phyloP scores from a whole-genome alignment of 805 yeast genomes.

The Scheffersomyces stipitis region DNA sequence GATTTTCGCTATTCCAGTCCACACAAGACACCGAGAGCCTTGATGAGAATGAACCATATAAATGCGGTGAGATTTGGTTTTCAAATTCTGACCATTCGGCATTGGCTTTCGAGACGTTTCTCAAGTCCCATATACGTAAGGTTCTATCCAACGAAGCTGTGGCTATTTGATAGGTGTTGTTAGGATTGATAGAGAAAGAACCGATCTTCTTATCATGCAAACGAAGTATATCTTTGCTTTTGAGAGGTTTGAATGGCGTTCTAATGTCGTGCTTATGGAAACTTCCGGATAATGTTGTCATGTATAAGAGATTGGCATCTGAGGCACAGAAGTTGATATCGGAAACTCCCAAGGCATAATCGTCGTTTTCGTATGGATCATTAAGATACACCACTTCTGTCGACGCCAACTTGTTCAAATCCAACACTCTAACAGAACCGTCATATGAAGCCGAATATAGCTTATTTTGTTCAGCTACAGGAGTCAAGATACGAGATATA shows the following conservation, averaged over 20 bases:
- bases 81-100: slow-evolving; percentile 57
- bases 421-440: slow-evolving; percentile 77
- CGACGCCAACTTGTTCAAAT: slow-evolving; percentile 59
- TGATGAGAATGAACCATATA: slow-evolving; percentile 63
- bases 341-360: slow-evolving; percentile 58
- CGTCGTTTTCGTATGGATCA: slow-evolving; percentile 51
- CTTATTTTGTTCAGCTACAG: slow-evolving; percentile 48
- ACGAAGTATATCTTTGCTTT: slow-evolving; percentile 43
- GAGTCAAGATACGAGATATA: slow-evolving; percentile 62
- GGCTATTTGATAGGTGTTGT: slow-evolving; percentile 61
- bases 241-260: slow-evolving; percentile 29
- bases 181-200: slow-evolving; percentile 79
- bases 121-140: slow-evolving; percentile 81
- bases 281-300: slow-evolving; percentile 79
- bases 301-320: slow-evolving; percentile 56
- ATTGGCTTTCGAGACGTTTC: slow-evolving; percentile 48
- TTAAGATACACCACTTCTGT: slow-evolving; percentile 47
- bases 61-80: slow-evolving; percentile 47
- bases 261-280: slow-evolving; percentile 76
- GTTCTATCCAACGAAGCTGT: slow-evolving; percentile 90
- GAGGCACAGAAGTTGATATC: slow-evolving; percentile 59
- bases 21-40: slow-evolving; percentile 81
- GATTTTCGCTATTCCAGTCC: slow-evolving; percentile 71
- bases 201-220: slow-evolving; percentile 92
- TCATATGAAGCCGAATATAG: slow-evolving; percentile 80